Conservation (phyloP, 2,329 filamentous ascomycete species). For the Pestalotiopsis sp. region DNA sequence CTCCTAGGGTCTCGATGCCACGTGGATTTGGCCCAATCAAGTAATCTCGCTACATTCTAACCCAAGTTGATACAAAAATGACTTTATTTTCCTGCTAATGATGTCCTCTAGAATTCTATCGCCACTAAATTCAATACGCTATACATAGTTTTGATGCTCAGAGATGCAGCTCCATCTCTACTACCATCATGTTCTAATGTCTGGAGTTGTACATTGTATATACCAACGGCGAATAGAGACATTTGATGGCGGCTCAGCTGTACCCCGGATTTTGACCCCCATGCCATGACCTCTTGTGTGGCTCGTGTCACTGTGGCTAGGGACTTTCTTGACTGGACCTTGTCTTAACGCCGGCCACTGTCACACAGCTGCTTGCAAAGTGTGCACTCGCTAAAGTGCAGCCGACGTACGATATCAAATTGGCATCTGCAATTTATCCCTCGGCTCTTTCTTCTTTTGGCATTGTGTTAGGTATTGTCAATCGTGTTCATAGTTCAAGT, state of each 20-base stretch:
- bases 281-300: not conserved
- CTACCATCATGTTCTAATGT: not conserved
- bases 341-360: not conserved
- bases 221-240: not conserved
- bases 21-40: too few species aligned
- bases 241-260: not conserved
- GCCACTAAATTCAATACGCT: too few species aligned
- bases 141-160: too few species aligned
- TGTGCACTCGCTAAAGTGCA: not conserved
- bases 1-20: too few species aligned
- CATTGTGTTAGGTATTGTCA: not conserved
- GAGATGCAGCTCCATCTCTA: too few species aligned
- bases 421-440: not conserved
- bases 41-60: too few species aligned
- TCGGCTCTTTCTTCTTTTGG: not conserved
- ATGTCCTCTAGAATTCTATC: too few species aligned
- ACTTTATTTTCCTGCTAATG: too few species aligned
- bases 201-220: not conserved
- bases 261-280: not conserved
- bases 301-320: not conserved
- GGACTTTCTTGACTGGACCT: not conserved
- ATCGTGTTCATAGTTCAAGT: not conserved
- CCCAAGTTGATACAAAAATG: too few species aligned
- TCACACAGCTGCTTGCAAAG: not conserved
- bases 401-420: not conserved